Conservation (phyloP, 2,329 filamentous ascomycete species). For the Arthroderma sp. region DNA sequence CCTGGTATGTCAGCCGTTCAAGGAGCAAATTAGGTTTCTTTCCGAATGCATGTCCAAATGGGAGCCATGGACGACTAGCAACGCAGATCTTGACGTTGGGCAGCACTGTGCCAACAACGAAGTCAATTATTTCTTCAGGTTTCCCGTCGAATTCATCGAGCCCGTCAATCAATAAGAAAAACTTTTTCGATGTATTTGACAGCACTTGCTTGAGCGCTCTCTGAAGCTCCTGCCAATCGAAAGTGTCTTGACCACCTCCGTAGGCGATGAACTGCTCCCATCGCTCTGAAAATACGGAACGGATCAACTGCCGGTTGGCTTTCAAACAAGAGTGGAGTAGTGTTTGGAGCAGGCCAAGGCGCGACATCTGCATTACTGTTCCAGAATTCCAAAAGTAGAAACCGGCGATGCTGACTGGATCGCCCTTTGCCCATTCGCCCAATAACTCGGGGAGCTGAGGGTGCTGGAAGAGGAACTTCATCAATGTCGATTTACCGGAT, state of each 20-base stretch:
- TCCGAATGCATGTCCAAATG: constrained; percentile 17
- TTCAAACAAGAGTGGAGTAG: constrained; percentile 25
- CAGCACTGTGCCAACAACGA: constrained; percentile 8
- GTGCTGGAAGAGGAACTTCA: constrained; percentile 29
- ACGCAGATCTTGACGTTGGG: constrained; percentile 15
- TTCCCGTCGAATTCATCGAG: constrained; percentile 13
- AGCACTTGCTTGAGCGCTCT: constrained; percentile 3
- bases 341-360: constrained; percentile 28
- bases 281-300: constrained; percentile 6
- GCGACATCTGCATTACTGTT: constrained; percentile 26
- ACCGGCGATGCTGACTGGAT: constrained; percentile 18
- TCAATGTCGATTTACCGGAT: constrained; percentile 35
- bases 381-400: constrained; percentile 34
- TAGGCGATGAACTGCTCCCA: background rate
- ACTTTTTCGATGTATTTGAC: background rate
- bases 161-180: constrained; percentile 23
- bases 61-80: constrained; percentile 19
- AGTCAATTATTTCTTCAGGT: constrained; percentile 11
- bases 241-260: background rate
- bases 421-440: constrained; percentile 20
- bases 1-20: constrained; percentile 14
- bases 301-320: constrained; percentile 18
- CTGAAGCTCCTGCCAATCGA: background rate
- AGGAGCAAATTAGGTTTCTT: constrained; percentile 9
- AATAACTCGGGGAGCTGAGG: constrained; percentile 17